Evolutionary conservation across 495 filamentous ascomycete genomes (phyloP).

Genomic region (Lasiosphaeria miniovina): DNA sequence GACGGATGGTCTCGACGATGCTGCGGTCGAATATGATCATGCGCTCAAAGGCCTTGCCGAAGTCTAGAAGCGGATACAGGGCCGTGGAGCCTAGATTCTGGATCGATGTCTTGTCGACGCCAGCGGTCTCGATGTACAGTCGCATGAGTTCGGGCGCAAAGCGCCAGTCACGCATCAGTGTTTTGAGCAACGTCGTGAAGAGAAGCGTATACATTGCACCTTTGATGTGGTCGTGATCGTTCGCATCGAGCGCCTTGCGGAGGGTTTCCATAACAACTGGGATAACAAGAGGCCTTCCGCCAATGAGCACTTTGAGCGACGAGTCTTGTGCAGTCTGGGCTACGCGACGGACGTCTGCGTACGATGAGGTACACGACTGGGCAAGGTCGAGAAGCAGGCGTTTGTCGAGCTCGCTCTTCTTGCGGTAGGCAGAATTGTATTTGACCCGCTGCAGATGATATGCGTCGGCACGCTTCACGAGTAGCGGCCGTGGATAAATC

Average conservation of each 20-base stretch:
- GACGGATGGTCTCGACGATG: conserved; percentile 69
- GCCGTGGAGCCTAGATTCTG: conserved; percentile 82
- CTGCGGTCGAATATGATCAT: conserved; percentile 82
- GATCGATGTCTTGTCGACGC: conserved; percentile 88
- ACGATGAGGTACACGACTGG: conserved; percentile 86
- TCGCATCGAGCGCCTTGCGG: conserved; percentile 74
- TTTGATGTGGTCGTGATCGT: conserved; percentile 87
- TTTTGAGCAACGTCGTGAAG: conserved; percentile 85
- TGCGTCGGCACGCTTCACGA: conserved; percentile 85
- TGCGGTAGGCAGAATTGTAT: conserved; percentile 85
- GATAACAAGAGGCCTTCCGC: conserved; percentile 81
- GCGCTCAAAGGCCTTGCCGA: conserved; percentile 76
- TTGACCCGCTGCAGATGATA: conserved; percentile 91
- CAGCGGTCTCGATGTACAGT: conserved; percentile 83
- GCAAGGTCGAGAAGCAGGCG: conserved; percentile 82
- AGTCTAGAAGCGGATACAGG: conserved; percentile 84
- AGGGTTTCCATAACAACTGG: conserved; percentile 77
- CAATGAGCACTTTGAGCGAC: conserved; percentile 87
- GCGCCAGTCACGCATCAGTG: conserved; percentile 84
- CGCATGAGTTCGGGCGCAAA: conserved; percentile 83
- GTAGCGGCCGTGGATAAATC: conserved; percentile 82
- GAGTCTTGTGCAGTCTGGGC: conserved; percentile 91
- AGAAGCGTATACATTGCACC: conserved; percentile 86
- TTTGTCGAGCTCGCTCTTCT: conserved; percentile 80
- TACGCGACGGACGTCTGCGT: conserved; percentile 90